Evolutionary conservation across 139 green algal species (phyloP).

Genomic region (Micromonas commoda): DNA sequence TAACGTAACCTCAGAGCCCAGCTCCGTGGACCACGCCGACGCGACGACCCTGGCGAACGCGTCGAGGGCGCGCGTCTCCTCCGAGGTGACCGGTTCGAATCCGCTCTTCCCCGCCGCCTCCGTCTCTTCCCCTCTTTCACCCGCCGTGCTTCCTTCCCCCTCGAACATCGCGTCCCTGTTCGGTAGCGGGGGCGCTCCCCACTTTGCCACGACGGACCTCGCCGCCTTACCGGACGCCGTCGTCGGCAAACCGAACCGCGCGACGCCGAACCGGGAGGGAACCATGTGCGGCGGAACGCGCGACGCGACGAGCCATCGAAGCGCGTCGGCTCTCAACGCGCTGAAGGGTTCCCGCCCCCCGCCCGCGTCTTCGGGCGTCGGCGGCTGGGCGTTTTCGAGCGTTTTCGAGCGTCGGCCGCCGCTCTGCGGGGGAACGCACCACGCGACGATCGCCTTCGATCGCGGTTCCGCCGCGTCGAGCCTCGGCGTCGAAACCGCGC

Average conservation of each 20-base stretch:
- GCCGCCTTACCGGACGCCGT: constrained; percentile 35
- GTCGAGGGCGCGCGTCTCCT: neutral
- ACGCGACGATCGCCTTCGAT: constrained; percentile 1
- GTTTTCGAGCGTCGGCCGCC: too few species aligned
- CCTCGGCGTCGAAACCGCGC: neutral
- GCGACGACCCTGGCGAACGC: neutral
- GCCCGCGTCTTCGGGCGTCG: too few species aligned
- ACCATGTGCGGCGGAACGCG: constrained; percentile 37
- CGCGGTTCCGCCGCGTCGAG: neutral
- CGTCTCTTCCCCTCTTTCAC: neutral
- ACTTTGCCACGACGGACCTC: constrained; percentile 6
- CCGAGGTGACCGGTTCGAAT: neutral
- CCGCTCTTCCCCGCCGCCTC: neutral
- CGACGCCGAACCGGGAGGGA: constrained; percentile 1
- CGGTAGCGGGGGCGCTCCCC: neutral
- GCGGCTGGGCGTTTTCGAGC: too few species aligned
- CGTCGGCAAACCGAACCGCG: constrained; percentile 24
- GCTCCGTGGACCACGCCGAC: neutral
- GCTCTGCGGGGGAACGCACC: neutral
- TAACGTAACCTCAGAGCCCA: neutral
- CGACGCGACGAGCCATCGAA: neutral
- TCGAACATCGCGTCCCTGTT: neutral
- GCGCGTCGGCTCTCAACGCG: constrained; percentile 2
- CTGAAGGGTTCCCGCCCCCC: neutral
- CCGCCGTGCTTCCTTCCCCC: neutral